Conservation (phyloP, 2,329 filamentous ascomycete genomes). For the Cordyceps pruinosa region DNA sequence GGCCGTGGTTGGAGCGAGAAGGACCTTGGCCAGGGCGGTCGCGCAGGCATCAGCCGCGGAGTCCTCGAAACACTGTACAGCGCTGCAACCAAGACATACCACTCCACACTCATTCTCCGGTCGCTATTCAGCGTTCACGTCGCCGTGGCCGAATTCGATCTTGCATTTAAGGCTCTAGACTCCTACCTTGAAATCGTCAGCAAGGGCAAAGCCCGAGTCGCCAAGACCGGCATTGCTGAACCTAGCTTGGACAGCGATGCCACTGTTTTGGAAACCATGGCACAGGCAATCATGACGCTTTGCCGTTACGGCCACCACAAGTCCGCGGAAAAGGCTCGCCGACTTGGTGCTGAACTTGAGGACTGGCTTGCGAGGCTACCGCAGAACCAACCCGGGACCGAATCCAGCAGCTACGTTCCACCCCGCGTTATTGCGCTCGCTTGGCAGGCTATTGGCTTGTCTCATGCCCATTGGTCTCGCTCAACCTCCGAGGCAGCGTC, state of each 20-base stretch:
- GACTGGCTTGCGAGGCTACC: slow-evolving; percentile 62
- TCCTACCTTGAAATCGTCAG: slow-evolving; percentile 86
- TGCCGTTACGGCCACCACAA: slow-evolving; percentile 72
- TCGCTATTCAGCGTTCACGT: slow-evolving; percentile 84
- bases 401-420: slow-evolving; percentile 39
- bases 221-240: slow-evolving; percentile 68
- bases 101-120: slow-evolving; percentile 82
- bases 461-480: slow-evolving; percentile 80
- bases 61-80: slow-evolving; percentile 85
- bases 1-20: slow-evolving; percentile 73
- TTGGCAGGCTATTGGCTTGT: slow-evolving; percentile 80
- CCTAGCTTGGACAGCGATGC: slow-evolving; percentile 71
- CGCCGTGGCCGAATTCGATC: slow-evolving; percentile 81
- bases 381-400: slow-evolving; percentile 23
- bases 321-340: slow-evolving; percentile 71
- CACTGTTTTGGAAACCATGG: slow-evolving; percentile 67
- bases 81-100: slow-evolving; percentile 87
- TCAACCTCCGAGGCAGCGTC: slow-evolving; percentile 68
- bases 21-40: slow-evolving; percentile 76
- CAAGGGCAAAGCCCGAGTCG: slow-evolving; percentile 74
- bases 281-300: slow-evolving; percentile 71
- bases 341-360: slow-evolving; percentile 64
- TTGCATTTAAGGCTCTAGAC: slow-evolving; percentile 85
- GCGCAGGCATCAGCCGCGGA: slow-evolving; percentile 64
- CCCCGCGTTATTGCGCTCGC: slow-evolving; percentile 58